Percentiles rank a stretch among this genome's conserved stretches.
Evolutionary conservation across 2,329 filamentous ascomycete species (phyloP).

Genomic region (Cyclaneusma minus): DNA sequence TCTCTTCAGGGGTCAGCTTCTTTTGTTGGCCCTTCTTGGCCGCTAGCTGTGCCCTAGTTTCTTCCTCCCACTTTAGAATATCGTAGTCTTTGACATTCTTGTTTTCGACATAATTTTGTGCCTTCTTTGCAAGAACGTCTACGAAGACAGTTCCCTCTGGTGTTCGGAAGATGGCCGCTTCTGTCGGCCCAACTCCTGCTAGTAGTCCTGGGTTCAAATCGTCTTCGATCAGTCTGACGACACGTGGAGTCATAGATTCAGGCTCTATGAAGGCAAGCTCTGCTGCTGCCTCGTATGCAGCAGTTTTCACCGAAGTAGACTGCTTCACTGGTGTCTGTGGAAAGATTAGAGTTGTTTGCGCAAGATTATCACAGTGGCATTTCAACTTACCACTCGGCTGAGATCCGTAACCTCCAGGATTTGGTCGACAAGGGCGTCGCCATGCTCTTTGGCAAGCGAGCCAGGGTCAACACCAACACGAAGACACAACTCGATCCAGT

Average conservation of each 20-base stretch:
- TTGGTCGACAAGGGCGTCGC: conserved; percentile 50
- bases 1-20: conserved; percentile 82
- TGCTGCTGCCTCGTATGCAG: conserved; percentile 72
- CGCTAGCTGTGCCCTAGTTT: conserved; percentile 74
- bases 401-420: conserved; percentile 36
- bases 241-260: conserved; percentile 57
- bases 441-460: conserved; percentile 48
- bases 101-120: conserved; percentile 51
- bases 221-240: conserved; percentile 57
- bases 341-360: conserved; percentile 6
- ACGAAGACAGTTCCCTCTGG: conserved; percentile 79
- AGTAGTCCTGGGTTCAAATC: conserved; percentile 62
- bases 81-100: conserved; percentile 95
- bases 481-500: conserved; percentile 83
- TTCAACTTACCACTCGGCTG: conserved; percentile 33
- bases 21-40: conserved; percentile 83
- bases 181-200: conserved; percentile 61
- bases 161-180: conserved; percentile 85
- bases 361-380: conserved; percentile 8
- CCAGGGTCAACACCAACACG: conserved; percentile 73
- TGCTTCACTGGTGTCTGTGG: conserved; percentile 13
- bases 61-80: conserved; percentile 92
- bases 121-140: conserved; percentile 78
- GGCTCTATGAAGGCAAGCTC: conserved; percentile 91
- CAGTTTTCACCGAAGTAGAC: conserved; percentile 37